A percentile compares a stretch with the other conserved stretches of the same genome.
Conservation (phyloP, 208 protist genomes). For the Acanthamoeba castellanii region DNA sequence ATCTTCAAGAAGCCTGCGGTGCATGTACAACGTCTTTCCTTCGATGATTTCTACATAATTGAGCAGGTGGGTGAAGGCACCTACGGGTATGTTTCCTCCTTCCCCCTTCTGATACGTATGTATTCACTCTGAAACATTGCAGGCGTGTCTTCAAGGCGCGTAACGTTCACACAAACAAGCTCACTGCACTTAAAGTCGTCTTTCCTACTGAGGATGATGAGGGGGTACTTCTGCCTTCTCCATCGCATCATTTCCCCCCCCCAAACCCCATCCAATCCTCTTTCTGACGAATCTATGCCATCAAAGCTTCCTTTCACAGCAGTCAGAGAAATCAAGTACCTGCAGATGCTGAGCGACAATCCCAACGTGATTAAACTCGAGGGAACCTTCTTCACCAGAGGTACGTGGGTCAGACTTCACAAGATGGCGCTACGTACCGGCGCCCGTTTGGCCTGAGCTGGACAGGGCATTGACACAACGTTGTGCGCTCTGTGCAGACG, state of each 20-base stretch:
- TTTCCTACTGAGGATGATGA: slow-evolving; percentile 44
- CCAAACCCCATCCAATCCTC: neutral
- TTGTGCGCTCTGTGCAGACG: neutral
- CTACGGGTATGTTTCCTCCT: slow-evolving; percentile 12
- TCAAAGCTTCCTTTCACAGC: slow-evolving; percentile 37
- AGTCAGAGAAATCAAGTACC: slow-evolving; percentile 53
- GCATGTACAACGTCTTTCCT: neutral
- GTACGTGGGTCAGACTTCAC: neutral
- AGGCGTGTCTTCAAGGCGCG: slow-evolving; percentile 69
- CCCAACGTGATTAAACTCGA: slow-evolving; percentile 33
- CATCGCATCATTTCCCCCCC: neutral
- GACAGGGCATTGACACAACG: too few species aligned
- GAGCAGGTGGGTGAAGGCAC: slow-evolving; percentile 63
- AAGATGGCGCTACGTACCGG: neutral
- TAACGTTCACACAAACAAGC: neutral
- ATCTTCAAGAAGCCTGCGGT: neutral
- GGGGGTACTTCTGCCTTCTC: neutral
- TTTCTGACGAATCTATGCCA: neutral
- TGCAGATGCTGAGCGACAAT: neutral
- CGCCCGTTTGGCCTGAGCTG: neutral
- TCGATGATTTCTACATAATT: slow-evolving; percentile 60
- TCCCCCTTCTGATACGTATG: neutral
- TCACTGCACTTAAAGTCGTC: slow-evolving; percentile 34
- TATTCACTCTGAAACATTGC: too few species aligned
- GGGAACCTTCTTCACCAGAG: slow-evolving; percentile 45